Base-by-base conservation (phyloP, 2,329 filamentous ascomycete species). In the Simplicillium aogashimaense region DNA sequence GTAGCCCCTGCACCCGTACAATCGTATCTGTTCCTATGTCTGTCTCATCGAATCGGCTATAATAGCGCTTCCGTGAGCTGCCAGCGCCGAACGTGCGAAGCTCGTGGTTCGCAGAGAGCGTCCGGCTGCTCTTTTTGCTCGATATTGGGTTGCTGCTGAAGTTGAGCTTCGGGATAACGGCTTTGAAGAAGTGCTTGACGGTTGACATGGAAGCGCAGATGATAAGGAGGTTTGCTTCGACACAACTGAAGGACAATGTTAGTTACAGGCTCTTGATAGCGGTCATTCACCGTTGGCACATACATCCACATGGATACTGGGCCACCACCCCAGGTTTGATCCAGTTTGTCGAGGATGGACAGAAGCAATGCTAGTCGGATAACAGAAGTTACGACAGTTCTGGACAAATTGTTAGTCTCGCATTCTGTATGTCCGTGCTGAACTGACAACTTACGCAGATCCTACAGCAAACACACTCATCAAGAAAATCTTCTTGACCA, bases 401-500 rank as follows among this genome's bases (percentile, higher is more conserved):
- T 60, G 35, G 3, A 9, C 6, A 3, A 8, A 10, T 1, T 13
- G n/a, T 43, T 7, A 40, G 15, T 15, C 0, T 3, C 2, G 1
- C 9, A 7, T 5, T 13, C 7, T 18, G 3, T 28, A 20, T 5
- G 30, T 32, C 30, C 6, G 6, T 32, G 30, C 16, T 30, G 14
- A 2, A 13, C 12, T 12, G n/a, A 17, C 13, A 1, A 11, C 47
- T 29, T 42, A 53, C 53, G 52, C 41, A 0, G 47, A 59, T 28
- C 65, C 65, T 4, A 71, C 48, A 3, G 61, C 65, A 37, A 73
- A 67, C 39, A 70, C 62, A 1, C 60, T 44, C 0, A 55, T 51
- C 1, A 69, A 52, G 1, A 56, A 65, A n/a, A 68, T 43, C 46
- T 69, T 72, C 39, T 72, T 67, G n/a, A 58, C 59, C 29, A 46